Evolutionary conservation across 202 grass and related monocot species (phyloP).

Genomic region (Bolboschoenoplectus hybrid): DNA sequence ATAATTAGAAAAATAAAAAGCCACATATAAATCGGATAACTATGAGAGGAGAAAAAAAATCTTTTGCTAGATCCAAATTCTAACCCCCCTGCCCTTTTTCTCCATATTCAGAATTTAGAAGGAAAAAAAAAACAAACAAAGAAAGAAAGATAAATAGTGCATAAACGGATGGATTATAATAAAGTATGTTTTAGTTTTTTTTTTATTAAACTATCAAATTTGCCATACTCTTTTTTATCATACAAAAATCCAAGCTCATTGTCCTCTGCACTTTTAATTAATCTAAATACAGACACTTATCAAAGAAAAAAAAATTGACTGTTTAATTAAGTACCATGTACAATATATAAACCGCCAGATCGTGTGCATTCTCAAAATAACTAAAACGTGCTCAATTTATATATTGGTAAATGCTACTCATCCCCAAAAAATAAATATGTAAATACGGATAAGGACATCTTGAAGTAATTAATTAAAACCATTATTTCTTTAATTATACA

Average conservation of each 20-base stretch:
- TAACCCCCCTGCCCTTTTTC: neutral
- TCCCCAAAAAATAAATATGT: neutral
- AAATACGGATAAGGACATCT: neutral
- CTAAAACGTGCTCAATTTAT: neutral
- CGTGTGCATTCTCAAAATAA: neutral
- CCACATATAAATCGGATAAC: too few relatives aligned
- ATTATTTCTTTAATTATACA: too few relatives aligned
- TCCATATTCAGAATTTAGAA: neutral
- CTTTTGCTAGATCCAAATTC: neutral
- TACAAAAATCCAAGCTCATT: neutral
- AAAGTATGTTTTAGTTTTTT: neutral
- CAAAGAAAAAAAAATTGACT: neutral
- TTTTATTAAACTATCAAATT: neutral
- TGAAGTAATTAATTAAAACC: too few relatives aligned
- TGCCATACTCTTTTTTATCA: neutral
- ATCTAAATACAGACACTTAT: neutral
- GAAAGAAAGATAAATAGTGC: neutral
- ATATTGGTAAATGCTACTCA: neutral
- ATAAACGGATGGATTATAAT: too few relatives aligned
- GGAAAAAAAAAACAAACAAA: too few relatives aligned
- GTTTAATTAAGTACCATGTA: neutral
- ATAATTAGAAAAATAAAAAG: too few relatives aligned
- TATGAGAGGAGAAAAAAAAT: neutral
- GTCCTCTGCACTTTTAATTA: neutral
- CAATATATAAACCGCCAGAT: neutral